Evolutionary conservation across 331 rosid species (phyloP).

Genomic region (Malus hybrid): DNA sequence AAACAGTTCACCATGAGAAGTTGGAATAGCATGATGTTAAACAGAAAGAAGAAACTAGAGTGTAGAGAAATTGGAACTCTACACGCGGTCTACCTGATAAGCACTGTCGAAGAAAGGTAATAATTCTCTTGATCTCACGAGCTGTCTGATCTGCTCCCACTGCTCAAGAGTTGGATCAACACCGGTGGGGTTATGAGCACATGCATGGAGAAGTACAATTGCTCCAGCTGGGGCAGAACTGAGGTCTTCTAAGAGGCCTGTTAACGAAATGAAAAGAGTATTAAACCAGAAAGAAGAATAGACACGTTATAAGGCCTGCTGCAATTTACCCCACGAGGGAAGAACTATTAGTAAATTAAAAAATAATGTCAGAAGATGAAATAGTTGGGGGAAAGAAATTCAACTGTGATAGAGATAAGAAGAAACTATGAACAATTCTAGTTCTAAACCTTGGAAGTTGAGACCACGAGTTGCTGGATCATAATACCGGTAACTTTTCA

Average conservation of each 20-base stretch:
- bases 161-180: conserved; percentile 96
- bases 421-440: neutral
- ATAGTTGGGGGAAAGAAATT: neutral
- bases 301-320: neutral
- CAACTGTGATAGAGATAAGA: neutral
- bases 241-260: conserved; percentile 93
- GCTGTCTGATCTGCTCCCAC: conserved; percentile 94
- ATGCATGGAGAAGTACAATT: conserved; percentile 85
- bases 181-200: conserved; percentile 98
- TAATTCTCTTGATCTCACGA: conserved; percentile 65
- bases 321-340: neutral
- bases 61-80: neutral
- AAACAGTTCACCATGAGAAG: neutral
- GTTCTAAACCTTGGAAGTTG: conserved; percentile 68
- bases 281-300: conserved; percentile 3
- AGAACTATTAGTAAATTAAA: neutral
- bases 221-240: conserved; percentile 92
- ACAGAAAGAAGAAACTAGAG: neutral
- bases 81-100: conserved; percentile 55
- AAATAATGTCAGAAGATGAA: neutral
- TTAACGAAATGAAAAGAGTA: conserved; percentile 9
- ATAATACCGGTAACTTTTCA: conserved; percentile 80
- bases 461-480: conserved; percentile 95
- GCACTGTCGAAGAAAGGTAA: conserved; percentile 99
- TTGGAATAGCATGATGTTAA: neutral